Evolutionary conservation across 192 early-diverging fungal genomes (phyloP), one percentile per base, ranked within the genome.

Genomic region (Coemansia guatemalensis): DNA sequence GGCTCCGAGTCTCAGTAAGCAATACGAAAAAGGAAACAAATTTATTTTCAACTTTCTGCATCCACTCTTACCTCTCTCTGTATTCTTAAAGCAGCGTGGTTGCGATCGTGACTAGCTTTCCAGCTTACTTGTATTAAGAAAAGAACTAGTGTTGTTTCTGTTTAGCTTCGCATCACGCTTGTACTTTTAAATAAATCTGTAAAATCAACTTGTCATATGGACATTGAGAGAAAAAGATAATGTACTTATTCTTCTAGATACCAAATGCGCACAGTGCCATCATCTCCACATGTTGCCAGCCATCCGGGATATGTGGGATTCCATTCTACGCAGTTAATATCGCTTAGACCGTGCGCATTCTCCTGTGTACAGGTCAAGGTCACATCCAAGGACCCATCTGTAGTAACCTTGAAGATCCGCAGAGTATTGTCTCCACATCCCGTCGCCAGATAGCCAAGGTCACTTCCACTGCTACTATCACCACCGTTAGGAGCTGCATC

Each of bases 321-420:
- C 92, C 96, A 98, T 33, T 82, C 67, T 5, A 95, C 93, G 58
- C 89, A 88, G 82, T 98, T 98, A 49, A 98, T 86, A 72, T 98
- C 96, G 58, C 78, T 81, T 17, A 89, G 84, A 4, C 93, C 94
- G 64, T 98, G 96, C 1, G 95, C 89, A 47, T 85, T 65, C 41
- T 83, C 56, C n/a, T 78, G 68, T 35, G 80, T 61, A 8, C 78
- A 72, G 1, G 82, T 56, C 35, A 84, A 55, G 5, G 53, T 63
- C 17, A 81, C 39, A 5, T 62, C 50, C 32, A 72, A 3, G 4
- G 53, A n/a, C n/a, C 48, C 54, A 23, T 25, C 32, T 2, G 26
- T 18, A 1, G 68, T 68, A 14, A 65, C 75, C 26, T 73, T 75
- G 70, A 92, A 83, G 5, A 97, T 60, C 2, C 85, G 82, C 21